Evolutionary conservation across 306 rosid genomes (phyloP), one percentile per base, ranked within the genome.

Genomic region (Sechiopsis laciniata): DNA sequence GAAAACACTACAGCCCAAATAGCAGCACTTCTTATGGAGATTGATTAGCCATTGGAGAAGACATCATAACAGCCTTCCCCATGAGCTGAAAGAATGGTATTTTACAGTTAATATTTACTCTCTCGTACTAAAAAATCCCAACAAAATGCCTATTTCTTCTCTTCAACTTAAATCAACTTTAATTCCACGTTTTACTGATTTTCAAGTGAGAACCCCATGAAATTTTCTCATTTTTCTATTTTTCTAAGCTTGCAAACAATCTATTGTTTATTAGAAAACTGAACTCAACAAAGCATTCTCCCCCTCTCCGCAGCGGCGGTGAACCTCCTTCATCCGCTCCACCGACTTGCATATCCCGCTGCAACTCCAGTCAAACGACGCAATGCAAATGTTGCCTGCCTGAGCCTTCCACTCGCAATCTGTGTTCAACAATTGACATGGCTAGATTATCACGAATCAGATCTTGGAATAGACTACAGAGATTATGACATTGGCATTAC

Each of bases 331-430:
- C 74, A 86, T 86, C 79, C 87, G 80, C 82, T 86, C 89, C 0
- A 75, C 83, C 8, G 89, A 86, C 74, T 53, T 86, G 85, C 89
- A 86, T 26, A 86, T 81, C 50, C 89, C 89, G n/a, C 89, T 86
- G 77, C 89, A 86, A 74, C 74, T 86, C 89, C 89, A 86, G 59
- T 86, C 89, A 2, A 83, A 86, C 2, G 89, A 86, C 32, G 89
- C 89, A 32, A 83, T 82, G 6, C 89, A 86, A 14, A 83, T 46
- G 71, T 86, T 86, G 72, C 89, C 89, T 8, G 89, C 89, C 74
- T 86, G 87, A 64, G 87, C 89, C 79, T 86, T 86, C 89, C 89
- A 86, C 73, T 83, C 89, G 21, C 89, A 86, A 79, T 86, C 89
- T 86, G 80, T 51, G 73, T 69, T 79, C 64, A 51, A 62, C 65